Base-by-base conservation (phyloP, 2,329 filamentous ascomycete species). In the Byssothecium circinans region DNA sequence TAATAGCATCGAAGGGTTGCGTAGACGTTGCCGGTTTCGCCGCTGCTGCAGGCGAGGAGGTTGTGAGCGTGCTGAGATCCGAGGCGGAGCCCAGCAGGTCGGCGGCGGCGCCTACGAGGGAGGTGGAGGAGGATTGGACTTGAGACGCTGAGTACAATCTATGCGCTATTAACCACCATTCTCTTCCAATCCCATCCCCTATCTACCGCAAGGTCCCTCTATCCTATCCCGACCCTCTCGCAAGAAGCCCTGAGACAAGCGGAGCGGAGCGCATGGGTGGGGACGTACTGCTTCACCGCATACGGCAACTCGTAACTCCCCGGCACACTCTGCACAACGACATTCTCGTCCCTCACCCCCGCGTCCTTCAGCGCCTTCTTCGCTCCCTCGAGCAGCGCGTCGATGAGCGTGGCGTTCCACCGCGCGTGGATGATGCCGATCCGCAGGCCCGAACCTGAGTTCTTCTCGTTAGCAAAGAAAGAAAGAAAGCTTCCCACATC, bases 361-460 rank as follows among this genome's bases (percentile, higher is more conserved):
- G 86, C 84, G 35, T 82, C 82, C 27, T 86, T 76, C 46, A 99
- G 84, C 67, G 86, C 86, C 61, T 86, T 86, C 74, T 87, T 89
- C 37, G 89, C 84, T 56, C 94, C 94, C 43, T 81, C 78, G 52
- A 99, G 81, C 47, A 99, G 84, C 43, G 90, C 85, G 49, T 88
- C 85, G 73, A 97, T 96, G 69, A 99, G 89, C 58, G 81, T 81
- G 57, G 80, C 81, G 77, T 99, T 99, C 94, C 94, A 99, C 64
- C 94, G 86, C 49, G 92, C 92, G 76, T 97, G 94, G 49, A 99
- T 83, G 68, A 99, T 97, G 68, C 88, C 92, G 69, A 99, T 86
- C 68, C 94, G 89, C 56, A 99, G 83, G 65, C 78, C 79, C 8
- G 74, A 75, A 58, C 77, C 76, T 78, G 41, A 5, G 14, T 11